These are phyloP conservation scores for Cairneyella variabilis DNA, from an alignment of 495 filamentous ascomycete species.

Conservation along the genomic window DNA sequence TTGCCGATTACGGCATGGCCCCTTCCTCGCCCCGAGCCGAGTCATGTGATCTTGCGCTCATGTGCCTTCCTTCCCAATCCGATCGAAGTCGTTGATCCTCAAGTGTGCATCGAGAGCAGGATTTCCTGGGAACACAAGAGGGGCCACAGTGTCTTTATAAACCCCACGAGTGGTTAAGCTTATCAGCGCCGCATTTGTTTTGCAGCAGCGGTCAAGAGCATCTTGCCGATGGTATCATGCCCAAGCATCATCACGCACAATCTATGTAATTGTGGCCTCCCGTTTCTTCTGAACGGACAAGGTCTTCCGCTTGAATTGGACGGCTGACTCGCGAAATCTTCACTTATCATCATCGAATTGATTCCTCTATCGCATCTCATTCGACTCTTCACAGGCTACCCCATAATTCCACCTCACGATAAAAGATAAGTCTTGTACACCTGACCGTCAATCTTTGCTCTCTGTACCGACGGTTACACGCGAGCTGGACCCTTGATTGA, in stretches of 20 bases:
- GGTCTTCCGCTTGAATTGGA: neutral
- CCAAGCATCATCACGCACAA: conserved; percentile 11
- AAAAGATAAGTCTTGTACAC: neutral
- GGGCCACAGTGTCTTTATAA: too few relatives aligned
- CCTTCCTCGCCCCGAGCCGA: too few relatives aligned
- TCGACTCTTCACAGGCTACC: neutral
- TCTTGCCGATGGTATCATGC: conserved; percentile 10
- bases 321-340: conserved; percentile 6
- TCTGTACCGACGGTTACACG: too few relatives aligned
- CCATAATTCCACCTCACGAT: neutral
- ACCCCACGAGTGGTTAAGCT: too few relatives aligned
- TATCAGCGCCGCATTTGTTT: conserved; percentile 5
- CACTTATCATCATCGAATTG: conserved; percentile 3
- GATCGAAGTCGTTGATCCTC: too few relatives aligned
- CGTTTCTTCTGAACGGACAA: neutral
- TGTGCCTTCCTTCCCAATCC: too few relatives aligned
- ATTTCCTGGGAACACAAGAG: too few relatives aligned
- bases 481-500: neutral
- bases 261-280: neutral
- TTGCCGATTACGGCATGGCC: too few relatives aligned
- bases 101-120: too few relatives aligned
- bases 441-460: neutral
- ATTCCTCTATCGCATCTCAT: conserved; percentile 8
- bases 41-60: too few relatives aligned
- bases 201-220: neutral